Conservation (phyloP, 768 basidiomycete genomes). For the Hysterangium stoloniferum region DNA sequence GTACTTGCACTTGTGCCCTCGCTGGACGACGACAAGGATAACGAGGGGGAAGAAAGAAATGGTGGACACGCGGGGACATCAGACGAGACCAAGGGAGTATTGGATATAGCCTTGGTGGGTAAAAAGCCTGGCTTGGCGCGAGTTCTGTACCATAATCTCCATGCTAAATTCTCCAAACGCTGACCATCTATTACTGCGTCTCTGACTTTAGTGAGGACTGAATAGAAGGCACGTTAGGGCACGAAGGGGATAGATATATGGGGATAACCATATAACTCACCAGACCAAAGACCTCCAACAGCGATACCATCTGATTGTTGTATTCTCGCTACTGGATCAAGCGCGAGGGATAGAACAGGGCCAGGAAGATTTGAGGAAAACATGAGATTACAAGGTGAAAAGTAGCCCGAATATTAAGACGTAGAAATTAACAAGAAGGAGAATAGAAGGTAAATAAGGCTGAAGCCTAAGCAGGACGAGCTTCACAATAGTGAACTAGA, state of each 20-base stretch:
- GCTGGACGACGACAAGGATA: slow-evolving; percentile 6
- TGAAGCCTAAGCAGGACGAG: too few relatives aligned
- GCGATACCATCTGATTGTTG: slow-evolving; percentile 51
- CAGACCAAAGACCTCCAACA: slow-evolving; percentile 57
- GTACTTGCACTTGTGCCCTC: not conserved
- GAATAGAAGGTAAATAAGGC: slow-evolving; percentile 1
- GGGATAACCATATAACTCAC: slow-evolving; percentile 33
- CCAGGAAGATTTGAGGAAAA: not conserved
- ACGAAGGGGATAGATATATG: slow-evolving; percentile 9
- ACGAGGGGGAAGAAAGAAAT: not conserved
- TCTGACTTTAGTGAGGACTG: slow-evolving; percentile 84
- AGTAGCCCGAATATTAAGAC: not conserved
- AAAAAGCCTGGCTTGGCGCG: not conserved
- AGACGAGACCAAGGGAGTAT: not conserved
- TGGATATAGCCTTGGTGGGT: not conserved
- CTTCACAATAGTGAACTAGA: too few relatives aligned
- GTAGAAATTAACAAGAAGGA: not conserved
- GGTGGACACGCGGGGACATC: not conserved
- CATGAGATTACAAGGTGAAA: not conserved
- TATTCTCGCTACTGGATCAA: slow-evolving; percentile 59
- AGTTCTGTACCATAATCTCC: slow-evolving; percentile 72
- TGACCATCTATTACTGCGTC: slow-evolving; percentile 71
- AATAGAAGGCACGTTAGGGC: not conserved
- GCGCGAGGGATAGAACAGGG: slow-evolving; percentile 59
- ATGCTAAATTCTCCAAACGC: slow-evolving; percentile 80